phyloP scores from a whole-genome alignment of 208 protist genomes.

The Lotmaria passim region DNA sequence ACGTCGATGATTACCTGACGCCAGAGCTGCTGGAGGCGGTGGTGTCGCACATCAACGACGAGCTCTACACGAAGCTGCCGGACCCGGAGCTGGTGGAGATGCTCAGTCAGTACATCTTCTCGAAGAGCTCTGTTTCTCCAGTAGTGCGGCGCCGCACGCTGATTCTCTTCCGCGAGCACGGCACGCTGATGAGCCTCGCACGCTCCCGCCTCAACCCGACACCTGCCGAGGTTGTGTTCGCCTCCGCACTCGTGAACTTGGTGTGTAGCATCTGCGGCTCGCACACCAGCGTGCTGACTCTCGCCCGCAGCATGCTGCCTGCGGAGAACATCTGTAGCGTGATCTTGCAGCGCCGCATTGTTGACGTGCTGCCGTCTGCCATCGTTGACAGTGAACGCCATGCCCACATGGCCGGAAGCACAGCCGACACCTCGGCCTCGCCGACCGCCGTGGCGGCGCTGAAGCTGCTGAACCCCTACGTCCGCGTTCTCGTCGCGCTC shows the following conservation, averaged over 20 bases:
- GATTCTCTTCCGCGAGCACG: conserved; percentile 60
- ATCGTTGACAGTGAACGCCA: conserved; percentile 9
- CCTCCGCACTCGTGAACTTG: conserved; percentile 65
- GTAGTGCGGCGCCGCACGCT: conserved; percentile 73
- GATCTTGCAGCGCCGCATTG: conserved; percentile 27
- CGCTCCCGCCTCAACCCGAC: conserved; percentile 32
- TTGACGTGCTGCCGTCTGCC: conserved; percentile 7
- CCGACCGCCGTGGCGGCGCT: conserved; percentile 27
- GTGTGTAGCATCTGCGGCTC: conserved; percentile 74
- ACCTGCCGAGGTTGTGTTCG: conserved; percentile 53
- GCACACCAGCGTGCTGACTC: conserved; percentile 55
- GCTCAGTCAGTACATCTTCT: conserved; percentile 64
- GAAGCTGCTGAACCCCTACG: conserved; percentile 64
- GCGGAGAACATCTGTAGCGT: conserved; percentile 43
- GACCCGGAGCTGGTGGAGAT: conserved; percentile 66
- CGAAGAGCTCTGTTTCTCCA: conserved; percentile 45
- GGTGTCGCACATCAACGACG: conserved; percentile 45
- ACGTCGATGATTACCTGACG: conserved; percentile 69
- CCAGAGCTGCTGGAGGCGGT: conserved; percentile 47
- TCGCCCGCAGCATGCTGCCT: conserved; percentile 64
- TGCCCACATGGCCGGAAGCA: neutral
- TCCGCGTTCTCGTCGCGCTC: conserved; percentile 63
- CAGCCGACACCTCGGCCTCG: conserved; percentile 11
- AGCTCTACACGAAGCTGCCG: conserved; percentile 49
- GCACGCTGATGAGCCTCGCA: conserved; percentile 50